Percentiles rank a stretch among this genome's conserved stretches.
These are phyloP conservation scores for Candida sanyaensis DNA, from an alignment of 1,139 yeast genomes.

Conservation along the genomic window DNA sequence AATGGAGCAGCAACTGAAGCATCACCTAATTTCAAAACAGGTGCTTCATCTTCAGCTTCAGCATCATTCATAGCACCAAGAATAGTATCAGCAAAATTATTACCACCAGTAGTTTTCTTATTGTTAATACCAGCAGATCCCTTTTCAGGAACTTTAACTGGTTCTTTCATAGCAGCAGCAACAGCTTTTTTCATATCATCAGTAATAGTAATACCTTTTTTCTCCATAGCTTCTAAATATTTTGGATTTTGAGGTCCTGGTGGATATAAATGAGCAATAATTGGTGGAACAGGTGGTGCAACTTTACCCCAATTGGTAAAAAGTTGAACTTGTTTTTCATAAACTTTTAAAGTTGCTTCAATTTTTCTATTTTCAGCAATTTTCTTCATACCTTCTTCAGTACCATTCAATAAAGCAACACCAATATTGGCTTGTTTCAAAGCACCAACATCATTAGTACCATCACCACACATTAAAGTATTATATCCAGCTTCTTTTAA, in stretches of 20 bases:
- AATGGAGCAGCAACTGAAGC: slow-evolving; percentile 99
- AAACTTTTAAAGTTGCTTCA: slow-evolving; percentile 66
- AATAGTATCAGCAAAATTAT: slow-evolving; percentile 67
- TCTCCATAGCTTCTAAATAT: slow-evolving; percentile 82
- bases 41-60: slow-evolving; percentile 83
- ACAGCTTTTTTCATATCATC: slow-evolving; percentile 65
- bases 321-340: slow-evolving; percentile 80
- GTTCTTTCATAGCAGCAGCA: slow-evolving; percentile 45
- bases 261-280: slow-evolving; percentile 92
- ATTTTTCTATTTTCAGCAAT: slow-evolving; percentile 78
- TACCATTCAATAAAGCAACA: slow-evolving; percentile 94
- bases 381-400: slow-evolving; percentile 91
- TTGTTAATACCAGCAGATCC: slow-evolving; percentile 22
- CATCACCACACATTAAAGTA: slow-evolving; percentile 99
- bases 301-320: slow-evolving; percentile 83
- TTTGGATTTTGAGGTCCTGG: slow-evolving; percentile 94
- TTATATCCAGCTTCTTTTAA: slow-evolving; percentile 88
- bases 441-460: slow-evolving; percentile 99
- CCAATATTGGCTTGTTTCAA: slow-evolving; percentile 98
- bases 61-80: slow-evolving; percentile 69
- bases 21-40: slow-evolving; percentile 92
- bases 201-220: slow-evolving; percentile 74
- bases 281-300: slow-evolving; percentile 80
- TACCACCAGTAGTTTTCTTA: slow-evolving; percentile 35
- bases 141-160: slow-evolving; percentile 13